Conservation (phyloP, 1,284 basidiomycete species). For the Apiotrichum mycotoxinovorans region DNA sequence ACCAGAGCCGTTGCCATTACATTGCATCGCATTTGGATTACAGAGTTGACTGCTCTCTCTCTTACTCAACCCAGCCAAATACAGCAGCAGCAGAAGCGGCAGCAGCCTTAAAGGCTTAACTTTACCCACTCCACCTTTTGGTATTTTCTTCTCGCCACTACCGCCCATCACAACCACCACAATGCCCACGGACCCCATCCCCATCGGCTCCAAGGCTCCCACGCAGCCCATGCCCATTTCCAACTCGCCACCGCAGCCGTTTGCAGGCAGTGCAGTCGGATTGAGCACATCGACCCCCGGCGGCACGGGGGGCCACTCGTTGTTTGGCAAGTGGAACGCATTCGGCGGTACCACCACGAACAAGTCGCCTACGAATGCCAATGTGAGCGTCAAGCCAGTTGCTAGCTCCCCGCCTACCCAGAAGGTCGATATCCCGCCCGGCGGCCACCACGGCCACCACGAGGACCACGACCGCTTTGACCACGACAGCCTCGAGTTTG, state of each 20-base stretch:
- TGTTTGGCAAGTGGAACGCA: slow-evolving; percentile 20
- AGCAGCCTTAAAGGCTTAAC: too few species aligned
- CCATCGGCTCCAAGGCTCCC: slow-evolving; percentile 6
- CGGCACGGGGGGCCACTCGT: too few species aligned
- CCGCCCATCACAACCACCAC: neutral
- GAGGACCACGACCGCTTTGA: slow-evolving; percentile 24
- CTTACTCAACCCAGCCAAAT: too few species aligned
- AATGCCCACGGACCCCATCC: slow-evolving; percentile 17
- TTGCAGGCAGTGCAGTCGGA: slow-evolving; percentile 13
- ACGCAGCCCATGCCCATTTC: slow-evolving; percentile 1
- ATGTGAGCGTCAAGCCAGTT: neutral
- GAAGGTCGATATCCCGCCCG: neutral
- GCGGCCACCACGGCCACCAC: neutral
- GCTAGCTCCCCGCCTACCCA: slow-evolving; percentile 19
- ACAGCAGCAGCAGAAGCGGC: too few species aligned
- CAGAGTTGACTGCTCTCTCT: too few species aligned
- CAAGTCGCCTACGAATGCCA: neutral
- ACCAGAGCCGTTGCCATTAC: too few species aligned
- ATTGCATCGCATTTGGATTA: too few species aligned
- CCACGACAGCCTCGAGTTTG: slow-evolving; percentile 41
- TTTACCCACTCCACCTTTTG: too few species aligned
- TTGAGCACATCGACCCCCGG: slow-evolving; percentile 5
- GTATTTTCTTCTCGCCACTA: too few species aligned
- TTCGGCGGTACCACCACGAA: slow-evolving; percentile 5
- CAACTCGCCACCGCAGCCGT: slow-evolving; percentile 35